phyloP scores from a whole-genome alignment of 1,139 yeast species.

The Kurtzmaniella quercitrusa region DNA sequence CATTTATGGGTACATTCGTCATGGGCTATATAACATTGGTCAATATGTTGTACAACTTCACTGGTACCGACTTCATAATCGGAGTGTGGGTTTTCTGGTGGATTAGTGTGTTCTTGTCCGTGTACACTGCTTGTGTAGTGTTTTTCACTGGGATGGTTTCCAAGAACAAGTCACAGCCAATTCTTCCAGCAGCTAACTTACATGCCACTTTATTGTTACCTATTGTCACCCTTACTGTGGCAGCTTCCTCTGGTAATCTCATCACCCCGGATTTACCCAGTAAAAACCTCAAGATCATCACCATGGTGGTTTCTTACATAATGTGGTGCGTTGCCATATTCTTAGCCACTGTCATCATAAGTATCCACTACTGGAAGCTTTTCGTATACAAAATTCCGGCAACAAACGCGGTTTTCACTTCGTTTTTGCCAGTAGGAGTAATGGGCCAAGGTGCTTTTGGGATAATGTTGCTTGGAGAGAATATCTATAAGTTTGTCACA shows the following conservation, averaged over 20 bases:
- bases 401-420: conserved; percentile 20
- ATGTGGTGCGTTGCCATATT: conserved; percentile 68
- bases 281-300: conserved; percentile 39
- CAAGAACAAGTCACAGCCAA: conserved; percentile 18
- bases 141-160: conserved; percentile 38
- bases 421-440: conserved; percentile 25
- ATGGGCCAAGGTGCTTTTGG: conserved; percentile 82
- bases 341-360: conserved; percentile 49
- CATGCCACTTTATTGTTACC: conserved; percentile 58
- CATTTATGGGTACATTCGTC: conserved; percentile 70
- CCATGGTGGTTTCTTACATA: conserved; percentile 51
- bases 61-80: conserved; percentile 32
- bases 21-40: conserved; percentile 74
- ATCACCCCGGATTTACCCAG: conserved; percentile 43
- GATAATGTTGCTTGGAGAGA: conserved; percentile 52
- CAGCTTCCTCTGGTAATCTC: conserved; percentile 60
- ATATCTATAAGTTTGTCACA: conserved; percentile 19
- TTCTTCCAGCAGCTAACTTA: conserved; percentile 22
- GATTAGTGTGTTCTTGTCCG: conserved; percentile 50
- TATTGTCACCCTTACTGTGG: conserved; percentile 72
- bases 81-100: conserved; percentile 65
- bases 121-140: conserved; percentile 57
- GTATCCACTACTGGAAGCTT: conserved; percentile 57
- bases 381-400: conserved; percentile 58
- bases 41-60: conserved; percentile 44